Evolutionary conservation across 2,329 filamentous ascomycete genomes (phyloP).

Genomic region (Ramularia endophylla): DNA sequence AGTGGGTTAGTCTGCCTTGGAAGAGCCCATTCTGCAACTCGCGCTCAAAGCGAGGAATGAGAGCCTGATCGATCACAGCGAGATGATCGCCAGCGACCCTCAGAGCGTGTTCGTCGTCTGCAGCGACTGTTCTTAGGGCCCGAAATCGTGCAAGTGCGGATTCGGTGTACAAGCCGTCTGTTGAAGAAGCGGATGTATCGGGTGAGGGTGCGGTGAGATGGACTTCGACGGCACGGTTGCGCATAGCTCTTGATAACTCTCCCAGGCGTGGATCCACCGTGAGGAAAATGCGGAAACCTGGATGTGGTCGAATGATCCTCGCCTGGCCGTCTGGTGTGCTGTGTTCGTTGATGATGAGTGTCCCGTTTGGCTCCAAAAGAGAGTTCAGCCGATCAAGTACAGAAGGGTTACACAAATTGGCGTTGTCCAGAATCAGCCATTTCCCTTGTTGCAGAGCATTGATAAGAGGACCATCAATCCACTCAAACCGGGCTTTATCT

Average conservation of each 20-base stretch:
- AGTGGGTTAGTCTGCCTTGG: background rate
- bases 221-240: conserved; percentile 89
- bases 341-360: conserved; percentile 88
- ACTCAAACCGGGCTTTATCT: conserved; percentile 80
- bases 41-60: conserved; percentile 13
- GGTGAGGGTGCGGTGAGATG: conserved; percentile 47
- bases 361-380: conserved; percentile 82
- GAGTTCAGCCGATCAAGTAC: conserved; percentile 94
- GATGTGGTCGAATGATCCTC: conserved; percentile 72
- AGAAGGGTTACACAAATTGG: conserved; percentile 91
- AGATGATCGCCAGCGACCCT: conserved; percentile 19
- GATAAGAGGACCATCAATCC: conserved; percentile 89
- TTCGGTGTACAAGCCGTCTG: conserved; percentile 20
- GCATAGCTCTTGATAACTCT: conserved; percentile 92
- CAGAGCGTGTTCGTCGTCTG: background rate
- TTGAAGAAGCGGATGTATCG: conserved; percentile 5
- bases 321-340: conserved; percentile 75
- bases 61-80: conserved; percentile 14
- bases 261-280: conserved; percentile 90
- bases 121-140: conserved; percentile 5
- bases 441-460: conserved; percentile 78
- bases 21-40: conserved; percentile 18
- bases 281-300: conserved; percentile 84
- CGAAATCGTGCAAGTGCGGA: conserved; percentile 26
- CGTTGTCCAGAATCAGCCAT: conserved; percentile 95